Evolutionary conservation across 805 yeast genomes (phyloP), one percentile per base, ranked within the genome.

Genomic region (Metschnikowia dekortorum): DNA sequence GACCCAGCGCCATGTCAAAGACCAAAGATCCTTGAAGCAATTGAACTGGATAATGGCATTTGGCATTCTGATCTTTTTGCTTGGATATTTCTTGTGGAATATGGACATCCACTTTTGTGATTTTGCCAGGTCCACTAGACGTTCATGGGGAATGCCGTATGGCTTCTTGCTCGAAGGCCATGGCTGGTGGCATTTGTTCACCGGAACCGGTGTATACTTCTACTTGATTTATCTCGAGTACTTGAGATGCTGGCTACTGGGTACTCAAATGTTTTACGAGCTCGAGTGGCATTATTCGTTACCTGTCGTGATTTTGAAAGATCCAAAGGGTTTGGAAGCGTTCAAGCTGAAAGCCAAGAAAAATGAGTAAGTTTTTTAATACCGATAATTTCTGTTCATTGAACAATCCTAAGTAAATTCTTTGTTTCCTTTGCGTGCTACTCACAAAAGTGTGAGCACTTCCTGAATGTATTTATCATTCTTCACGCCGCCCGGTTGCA

Each of bases 151-250:
- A 3, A 78, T 86, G 70, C 97, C 97, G 2, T 79, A 85, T 47
- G 98, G 98, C 1, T 79, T 89, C 53, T 56, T 92, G 3, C 73
- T 92, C 34, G 98, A 92, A 67, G 86, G 96, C 30, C 98, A 92
- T 62, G 96, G 96, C 26, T 92, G 97, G 97, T 92, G 98, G 98
- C 98, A 92, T 64, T 70, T 87, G 9, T 76, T 87, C 55, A 87
- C 94, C 0, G 96, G 96, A 0, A 71, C 83, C 18, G 96, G 97
- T 1, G 94, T 92, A 9, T 92, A 92, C 67, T 85, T 77, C 64
- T 91, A 89, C 69, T 78, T 91, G 56, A 82, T 87, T 3, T 89
- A 86, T 63, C 78, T 87, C 61, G 91, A 89, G 70, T 81, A 86
- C 55, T 70, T 91, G 54, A 77, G 92, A 57, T 71, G 85, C 32